Evolutionary conservation across 495 filamentous ascomycete species (phyloP).

Genomic region (Cairneyella variabilis): DNA sequence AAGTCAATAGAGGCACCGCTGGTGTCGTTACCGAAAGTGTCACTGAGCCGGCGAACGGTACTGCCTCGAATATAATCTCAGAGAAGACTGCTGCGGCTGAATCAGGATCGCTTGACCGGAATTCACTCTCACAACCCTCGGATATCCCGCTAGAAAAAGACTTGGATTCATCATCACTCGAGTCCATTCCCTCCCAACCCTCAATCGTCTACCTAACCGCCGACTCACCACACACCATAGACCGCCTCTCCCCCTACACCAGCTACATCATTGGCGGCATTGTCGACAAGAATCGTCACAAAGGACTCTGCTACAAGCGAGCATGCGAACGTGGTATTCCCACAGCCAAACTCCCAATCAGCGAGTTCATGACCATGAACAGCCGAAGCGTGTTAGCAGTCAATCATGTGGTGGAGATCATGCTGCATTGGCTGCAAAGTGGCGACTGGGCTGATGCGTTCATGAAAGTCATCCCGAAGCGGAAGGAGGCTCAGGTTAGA

Average conservation of each 20-base stretch:
- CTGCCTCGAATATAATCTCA: too few relatives aligned
- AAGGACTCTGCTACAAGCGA: constrained; percentile 84
- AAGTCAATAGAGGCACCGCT: too few relatives aligned
- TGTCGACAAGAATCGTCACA: constrained; percentile 93
- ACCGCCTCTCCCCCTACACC: constrained; percentile 73
- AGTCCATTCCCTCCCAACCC: too few relatives aligned
- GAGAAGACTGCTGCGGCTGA: too few relatives aligned
- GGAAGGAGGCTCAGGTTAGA: constrained; percentile 69
- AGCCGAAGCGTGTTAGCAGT: constrained; percentile 80
- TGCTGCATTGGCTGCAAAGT: constrained; percentile 84
- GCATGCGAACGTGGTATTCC: constrained; percentile 70
- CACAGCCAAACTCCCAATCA: constrained; percentile 89
- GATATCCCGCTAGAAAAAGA: too few relatives aligned
- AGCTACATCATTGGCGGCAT: constrained; percentile 93
- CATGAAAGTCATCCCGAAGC: constrained; percentile 74
- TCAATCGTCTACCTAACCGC: constrained; percentile 81
- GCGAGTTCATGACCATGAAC: constrained; percentile 85
- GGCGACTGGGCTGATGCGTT: constrained; percentile 92
- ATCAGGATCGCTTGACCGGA: too few relatives aligned
- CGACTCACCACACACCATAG: constrained; percentile 78
- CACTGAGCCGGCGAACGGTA: too few relatives aligned
- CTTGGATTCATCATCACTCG: too few relatives aligned
- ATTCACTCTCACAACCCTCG: too few relatives aligned
- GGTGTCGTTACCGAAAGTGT: too few relatives aligned
- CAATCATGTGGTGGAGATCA: constrained; percentile 95